Conservation (phyloP, 768 basidiomycete species). For the Amanita molliuscula region DNA sequence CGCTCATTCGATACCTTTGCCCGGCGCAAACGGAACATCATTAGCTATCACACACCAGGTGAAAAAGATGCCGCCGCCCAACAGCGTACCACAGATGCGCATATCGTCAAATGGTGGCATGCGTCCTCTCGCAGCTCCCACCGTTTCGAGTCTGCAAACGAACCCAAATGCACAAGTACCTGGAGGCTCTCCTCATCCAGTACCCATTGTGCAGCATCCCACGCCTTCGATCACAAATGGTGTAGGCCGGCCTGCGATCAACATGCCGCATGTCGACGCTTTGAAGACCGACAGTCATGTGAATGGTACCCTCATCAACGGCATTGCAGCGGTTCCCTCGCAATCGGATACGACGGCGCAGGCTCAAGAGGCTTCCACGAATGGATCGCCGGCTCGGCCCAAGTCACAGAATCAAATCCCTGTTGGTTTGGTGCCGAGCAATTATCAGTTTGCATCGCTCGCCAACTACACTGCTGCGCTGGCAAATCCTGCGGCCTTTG, state of each 20-base stretch:
- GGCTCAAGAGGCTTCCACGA: conserved; percentile 13
- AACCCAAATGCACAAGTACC: conserved; percentile 9
- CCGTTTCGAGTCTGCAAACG: conserved; percentile 19
- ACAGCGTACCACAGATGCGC: conserved; percentile 44
- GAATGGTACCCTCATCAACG: conserved; percentile 17
- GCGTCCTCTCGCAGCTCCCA: conserved; percentile 33
- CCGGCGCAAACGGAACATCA: conserved; percentile 32
- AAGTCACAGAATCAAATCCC: conserved; percentile 37
- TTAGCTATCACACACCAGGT: conserved; percentile 51
- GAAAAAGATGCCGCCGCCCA: conserved; percentile 54
- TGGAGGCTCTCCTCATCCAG: conserved; percentile 19
- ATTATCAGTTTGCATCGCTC: conserved; percentile 37
- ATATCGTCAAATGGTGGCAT: conserved; percentile 50
- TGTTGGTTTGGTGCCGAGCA: conserved; percentile 27
- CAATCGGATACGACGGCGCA: conserved; percentile 13
- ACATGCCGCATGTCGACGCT: conserved; percentile 36
- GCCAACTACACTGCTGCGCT: conserved; percentile 22
- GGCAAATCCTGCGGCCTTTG: conserved; percentile 24
- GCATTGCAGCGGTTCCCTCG: conserved; percentile 18
- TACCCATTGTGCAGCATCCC: conserved; percentile 17
- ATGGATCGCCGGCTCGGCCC: conserved; percentile 22
- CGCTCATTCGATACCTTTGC: neutral
- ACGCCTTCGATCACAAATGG: conserved; percentile 26
- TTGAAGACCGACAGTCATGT: conserved; percentile 19
- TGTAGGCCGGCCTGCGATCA: conserved; percentile 30